These are phyloP conservation scores for Vicia faba DNA, from an alignment of 306 rosid species.

Conservation along the genomic window DNA sequence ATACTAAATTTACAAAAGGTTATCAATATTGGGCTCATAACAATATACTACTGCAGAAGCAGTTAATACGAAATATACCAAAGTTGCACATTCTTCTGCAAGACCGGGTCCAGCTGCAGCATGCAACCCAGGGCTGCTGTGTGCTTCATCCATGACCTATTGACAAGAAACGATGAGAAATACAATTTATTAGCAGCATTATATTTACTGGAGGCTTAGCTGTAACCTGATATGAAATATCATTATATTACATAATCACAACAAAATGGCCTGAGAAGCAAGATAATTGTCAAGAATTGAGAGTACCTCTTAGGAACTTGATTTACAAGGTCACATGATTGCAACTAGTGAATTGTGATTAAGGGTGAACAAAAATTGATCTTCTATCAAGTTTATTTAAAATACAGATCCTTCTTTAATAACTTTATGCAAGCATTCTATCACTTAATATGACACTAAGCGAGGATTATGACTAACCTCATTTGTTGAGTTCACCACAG, in stretches of 20 bases:
- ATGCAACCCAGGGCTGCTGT: constrained; percentile 93
- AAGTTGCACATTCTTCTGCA: constrained; percentile 88
- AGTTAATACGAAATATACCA: constrained; percentile 56
- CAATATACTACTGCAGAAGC: constrained; percentile 21
- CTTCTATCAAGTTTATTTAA: constrained; percentile 6
- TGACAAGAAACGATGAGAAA: constrained; percentile 36
- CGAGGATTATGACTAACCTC: constrained; percentile 57
- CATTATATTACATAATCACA: constrained; percentile 27
- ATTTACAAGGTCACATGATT: constrained; percentile 22
- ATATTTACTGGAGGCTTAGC: constrained; percentile 20
- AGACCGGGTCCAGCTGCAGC: constrained; percentile 99
- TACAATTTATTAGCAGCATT: constrained; percentile 21
- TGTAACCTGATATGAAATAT: constrained; percentile 24
- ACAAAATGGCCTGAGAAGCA: constrained; percentile 19
- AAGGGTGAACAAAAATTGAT: constrained; percentile 1
- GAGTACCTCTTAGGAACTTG: constrained; percentile 18
- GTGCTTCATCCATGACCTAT: constrained; percentile 95
- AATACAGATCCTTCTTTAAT: constrained; percentile 10
- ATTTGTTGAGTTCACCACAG: constrained; percentile 93
- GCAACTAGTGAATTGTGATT: constrained; percentile 13
- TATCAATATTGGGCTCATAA: constrained; percentile 4
- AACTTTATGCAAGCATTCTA: constrained; percentile 1
- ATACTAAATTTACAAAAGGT: constrained; percentile 5
- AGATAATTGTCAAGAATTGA: constrained; percentile 9
- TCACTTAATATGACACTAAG: not conserved